These are phyloP conservation scores for Hura crepitans DNA, from an alignment of 441 rosid genomes.

Conservation along the genomic window DNA sequence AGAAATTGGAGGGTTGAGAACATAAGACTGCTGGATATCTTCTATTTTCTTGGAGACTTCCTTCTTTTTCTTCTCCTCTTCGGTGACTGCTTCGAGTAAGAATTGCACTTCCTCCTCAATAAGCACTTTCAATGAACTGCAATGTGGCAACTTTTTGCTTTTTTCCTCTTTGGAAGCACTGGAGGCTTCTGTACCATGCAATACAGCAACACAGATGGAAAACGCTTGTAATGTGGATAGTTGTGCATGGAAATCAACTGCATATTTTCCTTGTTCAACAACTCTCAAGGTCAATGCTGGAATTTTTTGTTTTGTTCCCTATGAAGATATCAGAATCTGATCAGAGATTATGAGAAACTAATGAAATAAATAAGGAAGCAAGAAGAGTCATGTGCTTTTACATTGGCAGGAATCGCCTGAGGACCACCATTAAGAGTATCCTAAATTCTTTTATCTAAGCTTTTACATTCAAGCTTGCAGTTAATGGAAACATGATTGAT, in stretches of 20 bases:
- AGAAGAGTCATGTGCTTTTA: background rate
- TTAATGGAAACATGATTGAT: constrained; percentile 1
- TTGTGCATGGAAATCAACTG: constrained; percentile 82
- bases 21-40: constrained; percentile 50
- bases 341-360: background rate
- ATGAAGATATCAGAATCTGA: constrained; percentile 18
- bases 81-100: constrained; percentile 54
- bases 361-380: background rate
- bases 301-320: constrained; percentile 66
- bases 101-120: constrained; percentile 69
- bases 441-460: background rate
- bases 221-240: constrained; percentile 84
- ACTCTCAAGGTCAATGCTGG: constrained; percentile 61
- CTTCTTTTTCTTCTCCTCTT: constrained; percentile 47
- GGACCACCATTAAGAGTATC: no score
- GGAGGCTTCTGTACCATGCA: constrained; percentile 50
- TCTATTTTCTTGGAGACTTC: constrained; percentile 36
- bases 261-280: constrained; percentile 63
- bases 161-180: constrained; percentile 28
- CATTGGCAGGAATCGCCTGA: no score
- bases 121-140: constrained; percentile 58
- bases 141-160: constrained; percentile 34
- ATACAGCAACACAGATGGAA: constrained; percentile 72
- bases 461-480: background rate
- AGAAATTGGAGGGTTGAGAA: constrained; percentile 80